Conservation (phyloP, 306 rosid genomes). For the Medicago ruthenica region DNA sequence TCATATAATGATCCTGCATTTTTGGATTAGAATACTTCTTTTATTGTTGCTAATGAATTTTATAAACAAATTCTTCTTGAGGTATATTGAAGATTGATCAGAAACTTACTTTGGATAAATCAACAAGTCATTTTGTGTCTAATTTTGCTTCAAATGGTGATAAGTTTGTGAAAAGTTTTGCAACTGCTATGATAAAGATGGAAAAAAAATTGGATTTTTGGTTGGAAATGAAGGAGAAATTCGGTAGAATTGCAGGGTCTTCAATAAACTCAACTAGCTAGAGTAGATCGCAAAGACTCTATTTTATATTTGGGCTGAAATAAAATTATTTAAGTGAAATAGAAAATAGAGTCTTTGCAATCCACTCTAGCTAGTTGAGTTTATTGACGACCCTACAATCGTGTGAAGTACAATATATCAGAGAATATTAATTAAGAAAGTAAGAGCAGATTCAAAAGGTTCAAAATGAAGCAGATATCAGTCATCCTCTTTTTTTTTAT, state of each 20-base stretch:
- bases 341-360: not conserved
- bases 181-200: slow-evolving; percentile 54
- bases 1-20: not conserved
- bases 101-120: slow-evolving; percentile 49
- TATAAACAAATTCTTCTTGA: slow-evolving; percentile 49
- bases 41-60: slow-evolving; percentile 48
- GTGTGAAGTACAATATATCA: not conserved
- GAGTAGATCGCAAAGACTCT: not conserved
- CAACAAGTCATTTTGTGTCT: too few species aligned
- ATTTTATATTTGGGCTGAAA: not conserved
- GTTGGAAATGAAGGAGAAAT: slow-evolving; percentile 54
- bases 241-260: slow-evolving; percentile 50
- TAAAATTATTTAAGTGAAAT: too few species aligned
- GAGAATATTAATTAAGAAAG: not conserved
- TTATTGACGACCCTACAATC: slow-evolving; percentile 51
- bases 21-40: slow-evolving; percentile 55
- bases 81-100: slow-evolving; percentile 57
- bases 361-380: not conserved
- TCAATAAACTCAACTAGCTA: slow-evolving; percentile 36
- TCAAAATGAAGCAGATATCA: slow-evolving; percentile 37
- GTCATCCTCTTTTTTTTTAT: slow-evolving; percentile 19
- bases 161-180: too few species aligned
- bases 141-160: too few species aligned
- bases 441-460: not conserved
- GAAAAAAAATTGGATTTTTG: slow-evolving; percentile 45